Percentiles rank a stretch among this genome's conserved stretches.
These are phyloP conservation scores for Torulaspora globosa DNA, from an alignment of 1,139 yeast species.

Conservation along the genomic window DNA sequence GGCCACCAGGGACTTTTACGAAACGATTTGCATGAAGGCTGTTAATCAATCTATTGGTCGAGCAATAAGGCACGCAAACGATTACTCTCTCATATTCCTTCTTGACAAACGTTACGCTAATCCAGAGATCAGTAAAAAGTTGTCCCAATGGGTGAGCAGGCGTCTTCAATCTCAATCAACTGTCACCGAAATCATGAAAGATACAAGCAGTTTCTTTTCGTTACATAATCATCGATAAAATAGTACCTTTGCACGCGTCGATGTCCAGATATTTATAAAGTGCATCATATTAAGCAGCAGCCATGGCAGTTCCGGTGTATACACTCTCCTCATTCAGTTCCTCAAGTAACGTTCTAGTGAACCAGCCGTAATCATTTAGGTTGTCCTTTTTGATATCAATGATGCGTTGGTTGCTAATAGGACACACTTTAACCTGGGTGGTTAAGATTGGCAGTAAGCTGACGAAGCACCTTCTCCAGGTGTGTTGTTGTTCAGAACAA, in stretches of 20 bases:
- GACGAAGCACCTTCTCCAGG: slow-evolving; percentile 39
- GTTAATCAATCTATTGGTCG: slow-evolving; percentile 93
- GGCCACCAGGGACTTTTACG: slow-evolving; percentile 51
- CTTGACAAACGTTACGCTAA: slow-evolving; percentile 61
- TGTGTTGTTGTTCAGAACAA: slow-evolving; percentile 32
- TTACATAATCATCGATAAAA: neutral
- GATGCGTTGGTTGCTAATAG: slow-evolving; percentile 37
- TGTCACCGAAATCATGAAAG: slow-evolving; percentile 20
- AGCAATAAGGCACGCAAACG: slow-evolving; percentile 79
- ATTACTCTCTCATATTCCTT: slow-evolving; percentile 71
- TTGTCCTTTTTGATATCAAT: slow-evolving; percentile 35
- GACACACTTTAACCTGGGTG: slow-evolving; percentile 37
- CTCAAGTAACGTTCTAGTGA: slow-evolving; percentile 32
- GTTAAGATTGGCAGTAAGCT: slow-evolving; percentile 39
- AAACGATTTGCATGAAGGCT: slow-evolving; percentile 85
- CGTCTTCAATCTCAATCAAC: slow-evolving; percentile 34
- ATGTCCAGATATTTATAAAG: no score
- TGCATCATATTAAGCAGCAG: neutral
- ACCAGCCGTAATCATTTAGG: slow-evolving; percentile 36
- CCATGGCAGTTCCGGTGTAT: slow-evolving; percentile 31
- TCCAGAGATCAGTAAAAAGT: slow-evolving; percentile 51
- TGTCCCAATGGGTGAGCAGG: slow-evolving; percentile 74
- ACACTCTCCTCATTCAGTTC: slow-evolving; percentile 28
- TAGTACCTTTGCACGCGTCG: no score
- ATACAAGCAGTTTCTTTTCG: slow-evolving; percentile 25